Evolutionary conservation across 805 yeast genomes (phyloP).

Genomic region (Millerago galiae): DNA sequence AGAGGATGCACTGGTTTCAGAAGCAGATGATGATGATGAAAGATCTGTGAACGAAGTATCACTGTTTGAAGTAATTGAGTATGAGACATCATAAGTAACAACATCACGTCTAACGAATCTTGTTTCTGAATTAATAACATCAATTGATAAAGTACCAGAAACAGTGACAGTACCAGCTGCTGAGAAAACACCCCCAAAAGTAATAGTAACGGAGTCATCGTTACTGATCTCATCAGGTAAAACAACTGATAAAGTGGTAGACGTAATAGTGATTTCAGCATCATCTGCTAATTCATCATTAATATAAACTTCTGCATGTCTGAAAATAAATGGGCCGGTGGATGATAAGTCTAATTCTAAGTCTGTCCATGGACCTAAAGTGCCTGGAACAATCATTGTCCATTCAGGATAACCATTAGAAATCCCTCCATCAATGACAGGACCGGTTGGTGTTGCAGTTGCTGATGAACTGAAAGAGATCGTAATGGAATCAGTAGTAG

Average conservation of each 20-base stretch:
- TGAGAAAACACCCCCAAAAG: too few species aligned
- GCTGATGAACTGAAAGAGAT: too few species aligned
- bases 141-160: too few species aligned
- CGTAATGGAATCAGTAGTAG: too few species aligned
- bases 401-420: constrained; percentile 6
- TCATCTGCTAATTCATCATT: constrained; percentile 3
- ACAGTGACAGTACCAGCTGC: too few species aligned
- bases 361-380: constrained; percentile 17
- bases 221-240: too few species aligned
- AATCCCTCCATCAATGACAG: too few species aligned
- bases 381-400: constrained; percentile 13
- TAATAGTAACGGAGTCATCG: too few species aligned
- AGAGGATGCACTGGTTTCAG: not conserved
- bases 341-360: constrained; percentile 6
- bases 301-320: constrained; percentile 2
- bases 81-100: not conserved
- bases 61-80: not conserved
- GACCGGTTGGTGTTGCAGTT: too few species aligned
- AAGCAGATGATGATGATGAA: not conserved
- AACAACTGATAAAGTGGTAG: not conserved
- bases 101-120: not conserved
- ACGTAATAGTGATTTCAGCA: not conserved
- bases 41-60: not conserved
- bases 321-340: constrained; percentile 6
- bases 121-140: not conserved